Evolutionary conservation across 2,329 filamentous ascomycete species (phyloP).

Genomic region (Fusarium chaquense): DNA sequence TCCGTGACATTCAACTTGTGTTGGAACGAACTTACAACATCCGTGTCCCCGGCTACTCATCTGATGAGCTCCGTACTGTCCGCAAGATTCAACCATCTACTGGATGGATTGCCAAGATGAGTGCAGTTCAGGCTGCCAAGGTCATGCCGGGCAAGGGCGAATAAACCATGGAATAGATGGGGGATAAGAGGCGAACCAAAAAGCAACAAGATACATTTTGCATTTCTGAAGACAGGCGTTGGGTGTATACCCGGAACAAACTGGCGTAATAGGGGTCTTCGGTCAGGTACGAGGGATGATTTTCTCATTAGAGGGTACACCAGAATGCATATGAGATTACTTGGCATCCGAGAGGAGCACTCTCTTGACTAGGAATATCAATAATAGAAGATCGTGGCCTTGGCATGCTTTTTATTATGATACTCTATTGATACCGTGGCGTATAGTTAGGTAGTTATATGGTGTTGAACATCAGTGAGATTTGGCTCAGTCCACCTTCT

Average conservation of each 20-base stretch:
- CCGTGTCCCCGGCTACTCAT: slow-evolving; percentile 91
- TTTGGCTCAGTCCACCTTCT: not conserved
- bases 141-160: slow-evolving; percentile 74
- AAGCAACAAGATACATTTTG: not conserved
- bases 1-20: slow-evolving; percentile 85
- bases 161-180: slow-evolving; percentile 44
- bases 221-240: slow-evolving; percentile 40
- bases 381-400: not conserved
- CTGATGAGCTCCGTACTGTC: slow-evolving; percentile 93
- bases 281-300: not conserved
- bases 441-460: not conserved
- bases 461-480: not conserved
- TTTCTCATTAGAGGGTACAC: not conserved
- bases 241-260: slow-evolving; percentile 42
- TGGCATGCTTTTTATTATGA: not conserved
- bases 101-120: slow-evolving; percentile 97
- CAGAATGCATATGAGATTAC: slow-evolving; percentile 1
- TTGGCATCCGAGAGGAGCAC: not conserved
- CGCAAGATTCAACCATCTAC: slow-evolving; percentile 90
- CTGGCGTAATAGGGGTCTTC: slow-evolving; percentile 28
- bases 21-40: slow-evolving; percentile 90
- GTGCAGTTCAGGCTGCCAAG: slow-evolving; percentile 94
- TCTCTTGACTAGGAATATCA: not conserved
- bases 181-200: not conserved
- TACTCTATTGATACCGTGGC: not conserved